phyloP scores from a whole-genome alignment of 2,329 filamentous ascomycete species.

The Aspergillus thermomutatus region DNA sequence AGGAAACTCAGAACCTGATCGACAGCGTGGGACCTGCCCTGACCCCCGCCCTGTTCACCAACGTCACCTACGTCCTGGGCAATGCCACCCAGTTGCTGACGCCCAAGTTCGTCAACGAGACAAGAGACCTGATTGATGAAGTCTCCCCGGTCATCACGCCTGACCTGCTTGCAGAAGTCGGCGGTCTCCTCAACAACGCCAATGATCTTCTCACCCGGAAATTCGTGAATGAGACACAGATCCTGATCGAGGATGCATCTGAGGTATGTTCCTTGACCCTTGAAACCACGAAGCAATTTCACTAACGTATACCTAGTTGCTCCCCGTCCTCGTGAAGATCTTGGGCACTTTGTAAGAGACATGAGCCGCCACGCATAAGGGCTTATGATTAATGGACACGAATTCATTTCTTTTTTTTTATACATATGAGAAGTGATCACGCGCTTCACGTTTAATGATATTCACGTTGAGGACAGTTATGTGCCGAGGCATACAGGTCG shows the following conservation, averaged over 20 bases:
- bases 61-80: slow-evolving; percentile 26
- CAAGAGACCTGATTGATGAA: slow-evolving; percentile 24
- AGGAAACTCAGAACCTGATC: slow-evolving; percentile 20
- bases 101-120: slow-evolving; percentile 29
- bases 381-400: slow-evolving; percentile 23
- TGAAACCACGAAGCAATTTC: not conserved
- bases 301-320: slow-evolving; percentile 22
- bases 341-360: slow-evolving; percentile 25
- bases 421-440: slow-evolving; percentile 13
- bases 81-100: slow-evolving; percentile 30
- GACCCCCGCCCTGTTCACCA: slow-evolving; percentile 26
- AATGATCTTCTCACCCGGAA: slow-evolving; percentile 15
- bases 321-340: slow-evolving; percentile 27
- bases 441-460: slow-evolving; percentile 14
- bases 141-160: slow-evolving; percentile 28
- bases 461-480: slow-evolving; percentile 51
- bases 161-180: slow-evolving; percentile 23
- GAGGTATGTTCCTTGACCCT: slow-evolving; percentile 19
- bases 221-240: slow-evolving; percentile 27
- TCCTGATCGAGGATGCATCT: slow-evolving; percentile 26
- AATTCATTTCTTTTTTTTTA: slow-evolving; percentile 11
- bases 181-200: slow-evolving; percentile 18
- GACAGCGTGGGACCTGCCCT: slow-evolving; percentile 19
- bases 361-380: slow-evolving; percentile 7
- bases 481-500: slow-evolving; percentile 55